Base-by-base conservation (phyloP, 2,329 filamentous ascomycete genomes). In the Aspergillus eucalypticola region DNA sequence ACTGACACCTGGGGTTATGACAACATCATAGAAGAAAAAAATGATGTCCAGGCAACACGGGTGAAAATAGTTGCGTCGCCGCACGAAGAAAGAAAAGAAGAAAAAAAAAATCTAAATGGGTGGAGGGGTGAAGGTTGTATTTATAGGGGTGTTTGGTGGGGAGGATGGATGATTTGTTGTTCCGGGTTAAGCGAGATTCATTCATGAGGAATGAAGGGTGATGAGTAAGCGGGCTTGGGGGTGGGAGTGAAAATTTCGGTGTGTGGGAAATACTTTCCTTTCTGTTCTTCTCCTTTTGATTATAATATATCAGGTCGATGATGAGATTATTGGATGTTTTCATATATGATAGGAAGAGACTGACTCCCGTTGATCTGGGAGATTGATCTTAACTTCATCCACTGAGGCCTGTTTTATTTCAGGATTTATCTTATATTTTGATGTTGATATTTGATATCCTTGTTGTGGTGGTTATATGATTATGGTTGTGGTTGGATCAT, bases 41-140 rank as follows among this genome's bases (percentile, higher is more conserved):
- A 81, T 81, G 75, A 79, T 79, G 88, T 82, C 83, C 85, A 88
- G 90, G 89, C 89, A 92, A 92, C 88, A 90, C 87, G 89, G 89
- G 86, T 84, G 85, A 85, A 81, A 83, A 79, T 79, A 79, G 84
- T 88, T 83, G 86, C 88, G 86, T 87, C 87, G 89, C 90, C 89
- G 89, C 90, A 92, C 88, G 82, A 91, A 84, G 86, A 84, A 83
- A 80, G 80, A 82, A 85, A 86, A 79, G 73, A 79, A 73, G 77
- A 78, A 79, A 80, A 76, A 77, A 73, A 76, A 67, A 60, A 21
- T 15, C 13, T 55, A 64, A 65, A 70, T 63, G 60, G 25, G 2
- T 10, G 50, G 39, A 8, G 42, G 7, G 2, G 8, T 35, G 17
- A 57, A 57, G 4, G 32, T 13, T 13, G 64, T 65, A 66, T 73